phyloP scores from a whole-genome alignment of 108 stramenopile species.

The Ochromonas danica region DNA sequence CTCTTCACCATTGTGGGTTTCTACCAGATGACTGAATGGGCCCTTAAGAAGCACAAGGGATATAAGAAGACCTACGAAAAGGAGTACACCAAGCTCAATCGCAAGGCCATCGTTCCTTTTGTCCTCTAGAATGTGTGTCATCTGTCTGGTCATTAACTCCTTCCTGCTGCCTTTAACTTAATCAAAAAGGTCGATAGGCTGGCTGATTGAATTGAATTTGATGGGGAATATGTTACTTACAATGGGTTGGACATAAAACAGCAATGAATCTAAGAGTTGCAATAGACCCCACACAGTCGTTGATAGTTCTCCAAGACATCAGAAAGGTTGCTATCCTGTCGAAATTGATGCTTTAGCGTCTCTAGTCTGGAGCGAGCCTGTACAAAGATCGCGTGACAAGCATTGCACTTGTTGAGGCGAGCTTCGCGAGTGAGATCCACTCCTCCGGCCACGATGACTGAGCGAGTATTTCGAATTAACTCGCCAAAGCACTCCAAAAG shows the following conservation, averaged over 20 bases:
- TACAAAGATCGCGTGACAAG: neutral
- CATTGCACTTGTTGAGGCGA: slow-evolving; percentile 26
- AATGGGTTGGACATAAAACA: too few species aligned
- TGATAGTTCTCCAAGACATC: neutral
- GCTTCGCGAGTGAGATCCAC: slow-evolving; percentile 30
- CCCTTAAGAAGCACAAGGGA: slow-evolving; percentile 28
- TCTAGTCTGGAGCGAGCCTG: neutral
- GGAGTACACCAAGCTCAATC: slow-evolving; percentile 17
- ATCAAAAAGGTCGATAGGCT: too few species aligned
- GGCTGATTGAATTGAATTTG: too few species aligned
- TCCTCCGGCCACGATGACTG: neutral
- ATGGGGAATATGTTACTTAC: too few species aligned
- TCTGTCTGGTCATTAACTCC: too few species aligned
- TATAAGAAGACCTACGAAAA: slow-evolving; percentile 36
- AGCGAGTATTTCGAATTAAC: slow-evolving; percentile 8
- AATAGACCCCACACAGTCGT: neutral
- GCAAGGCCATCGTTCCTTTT: slow-evolving; percentile 32
- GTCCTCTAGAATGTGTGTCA: neutral
- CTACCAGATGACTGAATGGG: slow-evolving; percentile 43
- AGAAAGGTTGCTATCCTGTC: neutral
- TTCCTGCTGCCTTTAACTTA: too few species aligned
- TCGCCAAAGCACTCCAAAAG: slow-evolving; percentile 20
- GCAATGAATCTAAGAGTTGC: too few species aligned
- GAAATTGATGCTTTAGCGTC: slow-evolving; percentile 1
- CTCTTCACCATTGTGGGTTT: slow-evolving; percentile 39